Evolutionary conservation across 179 eudicot genomes (phyloP).

Genomic region (Amaranthus tricolor): DNA sequence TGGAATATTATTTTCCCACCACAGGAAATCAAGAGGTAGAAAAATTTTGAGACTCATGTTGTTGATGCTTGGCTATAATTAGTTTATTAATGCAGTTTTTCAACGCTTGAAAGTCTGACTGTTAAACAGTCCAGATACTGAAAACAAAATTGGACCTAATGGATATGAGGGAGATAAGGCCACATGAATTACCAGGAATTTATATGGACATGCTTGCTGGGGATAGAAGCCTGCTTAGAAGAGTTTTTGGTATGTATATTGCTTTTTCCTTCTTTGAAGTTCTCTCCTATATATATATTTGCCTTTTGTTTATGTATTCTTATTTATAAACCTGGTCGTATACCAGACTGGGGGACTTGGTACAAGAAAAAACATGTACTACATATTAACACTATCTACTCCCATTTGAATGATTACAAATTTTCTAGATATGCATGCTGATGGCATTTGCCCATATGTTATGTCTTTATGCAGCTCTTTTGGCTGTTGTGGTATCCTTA

Average conservation of each 20-base stretch:
- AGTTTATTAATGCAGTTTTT: not conserved
- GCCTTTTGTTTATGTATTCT: not conserved
- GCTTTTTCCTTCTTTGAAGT: slow-evolving; percentile 17
- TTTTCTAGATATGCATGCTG: not conserved
- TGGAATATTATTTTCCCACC: slow-evolving; percentile 61
- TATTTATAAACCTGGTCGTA: not conserved
- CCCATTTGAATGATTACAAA: not conserved
- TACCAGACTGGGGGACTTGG: not conserved
- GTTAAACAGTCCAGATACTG: slow-evolving; percentile 95
- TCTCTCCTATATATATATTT: not conserved
- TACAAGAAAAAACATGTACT: not conserved
- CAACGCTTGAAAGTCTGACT: slow-evolving; percentile 47
- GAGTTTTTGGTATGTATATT: slow-evolving; percentile 66
- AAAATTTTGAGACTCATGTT: slow-evolving; percentile 12
- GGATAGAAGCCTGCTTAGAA: slow-evolving; percentile 70
- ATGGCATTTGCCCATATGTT: not conserved
- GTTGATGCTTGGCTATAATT: not conserved
- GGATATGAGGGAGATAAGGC: slow-evolving; percentile 64
- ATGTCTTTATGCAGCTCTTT: not conserved
- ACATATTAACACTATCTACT: not conserved
- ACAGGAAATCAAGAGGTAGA: slow-evolving; percentile 64
- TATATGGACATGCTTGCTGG: slow-evolving; percentile 66
- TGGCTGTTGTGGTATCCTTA: not conserved
- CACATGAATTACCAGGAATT: slow-evolving; percentile 52
- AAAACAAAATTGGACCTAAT: slow-evolving; percentile 63